Evolutionary conservation across 176 grass and related monocot species (phyloP).

Genomic region (Miscanthus lutarioriparius): DNA sequence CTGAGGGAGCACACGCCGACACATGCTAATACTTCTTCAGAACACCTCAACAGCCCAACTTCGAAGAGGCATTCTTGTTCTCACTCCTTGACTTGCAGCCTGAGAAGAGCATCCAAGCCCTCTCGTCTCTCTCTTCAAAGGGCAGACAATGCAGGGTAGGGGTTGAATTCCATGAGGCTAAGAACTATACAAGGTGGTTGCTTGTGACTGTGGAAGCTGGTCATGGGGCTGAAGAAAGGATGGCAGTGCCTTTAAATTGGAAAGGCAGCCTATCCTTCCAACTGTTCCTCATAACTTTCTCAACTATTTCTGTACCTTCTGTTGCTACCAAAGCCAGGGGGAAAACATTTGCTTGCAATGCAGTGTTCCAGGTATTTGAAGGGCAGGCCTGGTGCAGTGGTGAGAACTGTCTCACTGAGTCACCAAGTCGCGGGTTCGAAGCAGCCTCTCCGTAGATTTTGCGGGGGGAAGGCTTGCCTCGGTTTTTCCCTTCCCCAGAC

Average conservation of each 20-base stretch:
- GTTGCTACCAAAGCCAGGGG: slow-evolving; percentile 50
- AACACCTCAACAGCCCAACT: slow-evolving; percentile 14
- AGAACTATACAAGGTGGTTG: slow-evolving; percentile 7
- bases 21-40: slow-evolving; percentile 9
- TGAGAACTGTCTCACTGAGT: too few species aligned
- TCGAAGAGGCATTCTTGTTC: neutral
- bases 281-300: slow-evolving; percentile 57
- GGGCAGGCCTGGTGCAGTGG: too few species aligned
- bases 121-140: slow-evolving; percentile 16
- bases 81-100: neutral
- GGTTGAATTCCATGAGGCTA: slow-evolving; percentile 30
- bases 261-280: slow-evolving; percentile 55
- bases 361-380: slow-evolving; percentile 61
- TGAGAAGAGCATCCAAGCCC: slow-evolving; percentile 1
- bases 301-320: slow-evolving; percentile 50
- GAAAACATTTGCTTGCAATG: slow-evolving; percentile 52
- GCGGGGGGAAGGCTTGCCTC: too few species aligned
- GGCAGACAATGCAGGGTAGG: slow-evolving; percentile 11
- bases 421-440: too few species aligned
- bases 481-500: too few species aligned
- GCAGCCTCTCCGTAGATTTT: too few species aligned
- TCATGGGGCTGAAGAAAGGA: slow-evolving; percentile 48
- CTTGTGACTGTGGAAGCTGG: slow-evolving; percentile 27
- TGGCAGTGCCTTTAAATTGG: slow-evolving; percentile 54
- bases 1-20: neutral